Evolutionary conservation across 2,329 filamentous ascomycete species (phyloP).

Genomic region (Ilyonectria mors-panacis): DNA sequence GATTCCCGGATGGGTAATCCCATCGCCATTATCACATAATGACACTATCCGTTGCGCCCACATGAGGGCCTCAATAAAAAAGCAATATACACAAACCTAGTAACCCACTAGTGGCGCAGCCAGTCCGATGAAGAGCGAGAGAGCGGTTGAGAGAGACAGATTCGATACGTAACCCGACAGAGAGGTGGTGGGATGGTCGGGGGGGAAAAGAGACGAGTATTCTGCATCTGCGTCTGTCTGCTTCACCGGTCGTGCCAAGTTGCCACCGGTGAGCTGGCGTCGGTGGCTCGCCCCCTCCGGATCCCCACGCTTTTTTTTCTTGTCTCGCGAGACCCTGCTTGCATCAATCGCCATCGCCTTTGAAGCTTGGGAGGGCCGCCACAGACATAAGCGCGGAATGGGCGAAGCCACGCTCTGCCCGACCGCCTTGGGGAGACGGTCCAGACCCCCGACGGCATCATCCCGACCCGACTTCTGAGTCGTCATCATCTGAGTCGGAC

Average conservation of each 20-base stretch:
- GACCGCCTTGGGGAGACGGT: neutral
- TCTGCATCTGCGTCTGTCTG: slow-evolving; percentile 1
- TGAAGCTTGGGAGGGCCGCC: neutral
- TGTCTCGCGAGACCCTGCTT: slow-evolving; percentile 38
- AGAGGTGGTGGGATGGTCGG: neutral
- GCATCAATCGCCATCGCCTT: slow-evolving; percentile 29
- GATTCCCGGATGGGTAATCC: neutral
- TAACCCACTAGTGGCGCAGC: neutral
- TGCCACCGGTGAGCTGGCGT: slow-evolving; percentile 18
- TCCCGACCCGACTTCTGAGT: neutral
- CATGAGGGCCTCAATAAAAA: neutral
- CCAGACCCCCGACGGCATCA: neutral
- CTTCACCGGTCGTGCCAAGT: slow-evolving; percentile 20
- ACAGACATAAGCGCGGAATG: slow-evolving; percentile 21
- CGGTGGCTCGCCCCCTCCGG: neutral
- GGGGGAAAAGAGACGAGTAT: no score
- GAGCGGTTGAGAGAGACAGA: neutral
- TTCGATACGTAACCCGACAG: neutral
- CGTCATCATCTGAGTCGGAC: neutral
- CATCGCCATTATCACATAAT: neutral
- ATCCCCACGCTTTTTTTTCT: slow-evolving; percentile 3
- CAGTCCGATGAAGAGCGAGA: neutral
- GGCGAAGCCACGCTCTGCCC: neutral
- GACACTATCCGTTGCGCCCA: neutral
- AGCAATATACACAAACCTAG: neutral